These are phyloP conservation scores for Chrysoporthe cubensis DNA, from an alignment of 2,329 filamentous ascomycete genomes.

Conservation along the genomic window DNA sequence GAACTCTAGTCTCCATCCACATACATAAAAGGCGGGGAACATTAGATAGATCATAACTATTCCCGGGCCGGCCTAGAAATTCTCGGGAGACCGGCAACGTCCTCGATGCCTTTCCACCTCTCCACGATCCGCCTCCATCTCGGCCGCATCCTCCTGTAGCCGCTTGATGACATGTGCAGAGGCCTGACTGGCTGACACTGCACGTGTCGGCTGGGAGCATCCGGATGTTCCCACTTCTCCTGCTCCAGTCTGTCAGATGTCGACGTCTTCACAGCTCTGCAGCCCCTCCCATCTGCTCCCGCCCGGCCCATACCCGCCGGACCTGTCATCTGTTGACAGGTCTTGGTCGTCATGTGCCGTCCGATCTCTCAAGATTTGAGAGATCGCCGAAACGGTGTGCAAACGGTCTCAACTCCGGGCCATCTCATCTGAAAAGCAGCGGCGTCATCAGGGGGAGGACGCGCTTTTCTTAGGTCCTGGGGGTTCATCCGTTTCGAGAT, in stretches of 20 bases:
- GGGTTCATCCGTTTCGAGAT: background rate
- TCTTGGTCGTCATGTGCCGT: background rate
- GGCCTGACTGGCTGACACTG: background rate
- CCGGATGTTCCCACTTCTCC: background rate
- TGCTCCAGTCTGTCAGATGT: background rate
- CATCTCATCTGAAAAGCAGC: slow-evolving; percentile 5
- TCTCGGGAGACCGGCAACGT: background rate
- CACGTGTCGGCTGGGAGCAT: background rate
- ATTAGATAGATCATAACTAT: too few relatives aligned
- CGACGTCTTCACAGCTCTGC: background rate
- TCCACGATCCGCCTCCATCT: background rate
- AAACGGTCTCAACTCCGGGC: background rate
- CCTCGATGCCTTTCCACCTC: background rate
- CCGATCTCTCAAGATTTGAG: background rate
- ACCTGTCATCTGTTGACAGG: background rate
- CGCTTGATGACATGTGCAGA: background rate
- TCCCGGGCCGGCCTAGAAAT: background rate
- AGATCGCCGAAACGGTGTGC: background rate
- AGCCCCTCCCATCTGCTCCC: background rate
- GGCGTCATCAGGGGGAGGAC: background rate
- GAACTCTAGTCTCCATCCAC: too few relatives aligned
- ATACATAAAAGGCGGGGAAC: too few relatives aligned
- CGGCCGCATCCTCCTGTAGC: background rate
- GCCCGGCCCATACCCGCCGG: too few relatives aligned
- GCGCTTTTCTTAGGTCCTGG: background rate